These are phyloP conservation scores for Mrakia frigida DNA, from an alignment of 768 basidiomycete genomes.

Conservation along the genomic window DNA sequence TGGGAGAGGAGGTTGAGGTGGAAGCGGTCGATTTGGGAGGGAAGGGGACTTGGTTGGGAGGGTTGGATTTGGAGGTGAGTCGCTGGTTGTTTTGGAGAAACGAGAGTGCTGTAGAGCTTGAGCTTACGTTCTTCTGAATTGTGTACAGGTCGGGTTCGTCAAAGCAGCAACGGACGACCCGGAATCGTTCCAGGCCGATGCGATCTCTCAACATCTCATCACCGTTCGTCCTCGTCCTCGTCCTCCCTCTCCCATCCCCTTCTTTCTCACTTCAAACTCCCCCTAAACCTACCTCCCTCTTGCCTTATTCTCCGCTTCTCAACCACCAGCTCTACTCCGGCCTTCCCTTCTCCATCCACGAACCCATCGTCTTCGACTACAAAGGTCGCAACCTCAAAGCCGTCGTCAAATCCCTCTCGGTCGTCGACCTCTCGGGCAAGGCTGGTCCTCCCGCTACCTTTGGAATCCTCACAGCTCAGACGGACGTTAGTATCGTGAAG, in stretches of 20 bases:
- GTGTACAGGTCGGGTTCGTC: constrained; percentile 46
- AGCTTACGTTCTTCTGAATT: constrained; percentile 39
- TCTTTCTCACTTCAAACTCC: neutral
- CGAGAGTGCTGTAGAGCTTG: neutral
- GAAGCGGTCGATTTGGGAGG: constrained; percentile 55
- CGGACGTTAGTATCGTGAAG: constrained; percentile 86
- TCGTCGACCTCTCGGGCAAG: constrained; percentile 54
- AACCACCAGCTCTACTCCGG: constrained; percentile 59
- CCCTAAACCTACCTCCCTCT: neutral
- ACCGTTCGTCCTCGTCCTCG: constrained; percentile 35
- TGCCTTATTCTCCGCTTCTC: neutral
- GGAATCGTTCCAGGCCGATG: constrained; percentile 79
- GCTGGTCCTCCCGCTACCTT: constrained; percentile 45
- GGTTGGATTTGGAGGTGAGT: constrained; percentile 66
- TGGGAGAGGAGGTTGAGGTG: constrained; percentile 71
- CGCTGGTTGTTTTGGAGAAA: no score
- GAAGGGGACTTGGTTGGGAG: constrained; percentile 59
- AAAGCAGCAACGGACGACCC: constrained; percentile 45
- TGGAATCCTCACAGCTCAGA: constrained; percentile 82
- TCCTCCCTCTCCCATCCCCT: neutral
- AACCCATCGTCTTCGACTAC: constrained; percentile 78
- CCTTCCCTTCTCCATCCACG: constrained; percentile 62
- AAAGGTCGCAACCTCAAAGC: constrained; percentile 77
- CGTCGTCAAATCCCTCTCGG: constrained; percentile 56
- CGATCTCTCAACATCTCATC: constrained; percentile 69